A percentile compares a stretch with the other conserved stretches of the same genome.
phyloP scores from a whole-genome alignment of 2,329 filamentous ascomycete species.

The Scedosporium apiospermum region DNA sequence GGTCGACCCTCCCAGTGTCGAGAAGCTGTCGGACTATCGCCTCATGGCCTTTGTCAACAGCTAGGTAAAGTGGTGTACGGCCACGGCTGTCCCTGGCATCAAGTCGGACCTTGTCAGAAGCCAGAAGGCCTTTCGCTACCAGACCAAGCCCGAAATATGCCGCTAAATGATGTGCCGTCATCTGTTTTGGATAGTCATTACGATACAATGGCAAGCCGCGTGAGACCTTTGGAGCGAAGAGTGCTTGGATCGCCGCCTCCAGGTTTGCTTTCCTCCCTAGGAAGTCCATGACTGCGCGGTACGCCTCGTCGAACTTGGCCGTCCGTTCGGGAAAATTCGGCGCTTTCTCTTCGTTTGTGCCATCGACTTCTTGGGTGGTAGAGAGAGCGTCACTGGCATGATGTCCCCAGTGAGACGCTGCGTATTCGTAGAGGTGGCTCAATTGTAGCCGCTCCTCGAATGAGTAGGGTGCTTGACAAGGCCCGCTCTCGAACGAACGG shows the following conservation, averaged over 20 bases:
- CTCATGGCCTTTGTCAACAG: background rate
- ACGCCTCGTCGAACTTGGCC: background rate
- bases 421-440: conserved; percentile 19
- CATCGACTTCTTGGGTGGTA: too few relatives aligned
- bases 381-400: conserved; percentile 14
- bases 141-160: background rate
- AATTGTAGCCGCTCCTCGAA: conserved; percentile 13
- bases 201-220: too few relatives aligned
- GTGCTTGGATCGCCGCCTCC: too few relatives aligned
- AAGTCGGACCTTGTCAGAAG: background rate
- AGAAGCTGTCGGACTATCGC: background rate
- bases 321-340: background rate
- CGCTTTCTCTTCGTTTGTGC: background rate
- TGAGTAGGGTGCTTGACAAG: conserved; percentile 11
- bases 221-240: too few relatives aligned
- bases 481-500: conserved; percentile 14
- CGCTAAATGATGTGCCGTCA: too few relatives aligned
- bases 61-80: background rate
- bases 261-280: too few relatives aligned
- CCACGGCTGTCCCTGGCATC: background rate
- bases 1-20: background rate
- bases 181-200: too few relatives aligned
- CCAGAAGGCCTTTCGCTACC: background rate
- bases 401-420: conserved; percentile 20
- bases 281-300: too few relatives aligned